Evolutionary conservation across 2,329 filamentous ascomycete species (phyloP).

Genomic region (Epichloe hybrida): DNA sequence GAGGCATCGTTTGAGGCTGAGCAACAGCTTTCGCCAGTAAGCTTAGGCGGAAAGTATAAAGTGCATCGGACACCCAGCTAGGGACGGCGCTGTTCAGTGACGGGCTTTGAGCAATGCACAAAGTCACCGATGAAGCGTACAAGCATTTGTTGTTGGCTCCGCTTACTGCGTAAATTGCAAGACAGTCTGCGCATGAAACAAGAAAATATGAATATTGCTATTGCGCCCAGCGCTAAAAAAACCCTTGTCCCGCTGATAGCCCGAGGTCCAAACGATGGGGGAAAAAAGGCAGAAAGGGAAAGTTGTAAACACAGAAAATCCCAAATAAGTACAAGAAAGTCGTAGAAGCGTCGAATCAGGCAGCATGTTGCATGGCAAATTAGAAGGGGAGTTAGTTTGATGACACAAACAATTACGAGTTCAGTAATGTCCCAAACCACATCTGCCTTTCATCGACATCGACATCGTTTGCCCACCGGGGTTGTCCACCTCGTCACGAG

Average conservation of each 20-base stretch:
- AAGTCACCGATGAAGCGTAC: too few species aligned
- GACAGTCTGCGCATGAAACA: neutral
- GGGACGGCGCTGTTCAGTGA: too few species aligned
- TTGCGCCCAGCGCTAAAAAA: neutral
- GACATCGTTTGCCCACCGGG: neutral
- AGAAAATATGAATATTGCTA: neutral
- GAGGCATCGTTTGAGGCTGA: too few species aligned
- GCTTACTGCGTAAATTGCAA: too few species aligned
- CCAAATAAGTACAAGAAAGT: neutral
- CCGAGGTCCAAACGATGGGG: neutral
- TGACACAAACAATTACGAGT: neutral
- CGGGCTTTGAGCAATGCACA: too few species aligned
- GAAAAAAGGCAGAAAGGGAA: neutral
- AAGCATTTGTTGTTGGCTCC: too few species aligned
- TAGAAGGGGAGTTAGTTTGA: neutral
- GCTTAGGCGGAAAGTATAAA: too few species aligned
- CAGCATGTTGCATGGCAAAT: neutral
- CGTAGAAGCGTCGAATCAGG: neutral
- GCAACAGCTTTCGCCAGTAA: too few species aligned
- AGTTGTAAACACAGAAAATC: neutral
- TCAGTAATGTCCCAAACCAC: neutral
- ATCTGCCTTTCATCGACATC: neutral
- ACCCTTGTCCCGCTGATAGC: neutral
- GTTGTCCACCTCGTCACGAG: constrained; percentile 2
- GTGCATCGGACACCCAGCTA: too few species aligned